phyloP scores from a whole-genome alignment of 306 rosid genomes.

The Elaeagnus macrophylla region DNA sequence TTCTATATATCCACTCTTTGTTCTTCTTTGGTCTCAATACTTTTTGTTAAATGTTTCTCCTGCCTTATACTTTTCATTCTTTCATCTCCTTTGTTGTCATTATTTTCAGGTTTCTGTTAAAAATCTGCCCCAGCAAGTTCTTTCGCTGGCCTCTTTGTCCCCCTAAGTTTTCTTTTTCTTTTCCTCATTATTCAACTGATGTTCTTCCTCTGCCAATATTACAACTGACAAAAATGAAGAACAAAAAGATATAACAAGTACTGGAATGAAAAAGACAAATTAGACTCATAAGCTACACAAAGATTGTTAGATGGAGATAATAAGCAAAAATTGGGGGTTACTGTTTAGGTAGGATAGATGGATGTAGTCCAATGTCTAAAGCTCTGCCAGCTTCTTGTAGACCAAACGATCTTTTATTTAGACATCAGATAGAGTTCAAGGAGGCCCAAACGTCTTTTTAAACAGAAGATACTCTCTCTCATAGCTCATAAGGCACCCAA shows the following conservation, averaged over 20 bases:
- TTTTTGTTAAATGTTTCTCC: background rate
- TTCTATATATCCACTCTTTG: background rate
- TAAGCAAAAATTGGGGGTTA: background rate
- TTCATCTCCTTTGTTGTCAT: background rate
- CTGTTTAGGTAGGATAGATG: background rate
- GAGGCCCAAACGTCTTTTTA: no score
- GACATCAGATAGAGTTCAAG: no score
- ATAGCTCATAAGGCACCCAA: no score
- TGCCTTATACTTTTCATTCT: background rate
- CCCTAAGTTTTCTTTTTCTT: slow-evolving; percentile 2
- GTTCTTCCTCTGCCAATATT: slow-evolving; percentile 5
- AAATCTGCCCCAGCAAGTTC: slow-evolving; percentile 31
- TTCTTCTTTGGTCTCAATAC: background rate
- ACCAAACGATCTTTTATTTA: no score
- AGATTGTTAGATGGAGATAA: no score
- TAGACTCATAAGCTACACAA: no score
- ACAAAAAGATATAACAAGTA: no score
- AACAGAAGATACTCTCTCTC: no score
- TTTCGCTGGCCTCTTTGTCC: slow-evolving; percentile 5
- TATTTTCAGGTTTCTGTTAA: background rate
- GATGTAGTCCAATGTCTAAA: background rate
- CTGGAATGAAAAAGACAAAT: no score
- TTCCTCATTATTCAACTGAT: background rate
- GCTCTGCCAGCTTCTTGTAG: background rate
- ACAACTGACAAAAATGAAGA: no score